A percentile compares a stretch with the other conserved stretches of the same genome.
Evolutionary conservation across 2,329 filamentous ascomycete species (phyloP).

Genomic region (Aspergillus fructus): DNA sequence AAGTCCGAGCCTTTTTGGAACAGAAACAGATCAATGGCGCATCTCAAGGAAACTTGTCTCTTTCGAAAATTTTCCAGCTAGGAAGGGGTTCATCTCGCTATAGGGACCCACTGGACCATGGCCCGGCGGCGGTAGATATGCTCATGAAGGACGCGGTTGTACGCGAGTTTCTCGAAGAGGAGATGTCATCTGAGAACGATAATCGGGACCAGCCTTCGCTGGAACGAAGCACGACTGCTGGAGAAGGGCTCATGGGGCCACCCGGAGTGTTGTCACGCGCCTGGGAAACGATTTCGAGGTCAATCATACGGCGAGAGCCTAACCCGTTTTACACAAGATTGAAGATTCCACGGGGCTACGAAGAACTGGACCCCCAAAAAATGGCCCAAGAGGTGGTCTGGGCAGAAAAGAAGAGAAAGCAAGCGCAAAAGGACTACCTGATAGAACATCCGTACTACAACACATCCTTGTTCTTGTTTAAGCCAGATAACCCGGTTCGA

Average conservation of each 20-base stretch:
- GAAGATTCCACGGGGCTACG: conserved; percentile 67
- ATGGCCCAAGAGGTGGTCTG: conserved; percentile 90
- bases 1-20: conserved; percentile 92
- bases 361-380: conserved; percentile 76
- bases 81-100: conserved; percentile 61
- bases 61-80: conserved; percentile 60
- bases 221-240: conserved; percentile 26
- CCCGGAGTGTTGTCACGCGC: conserved; percentile 59
- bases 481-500: conserved; percentile 72
- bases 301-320: conserved; percentile 67
- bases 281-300: conserved; percentile 60
- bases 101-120: conserved; percentile 86
- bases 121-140: conserved; percentile 91
- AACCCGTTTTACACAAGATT: conserved; percentile 94
- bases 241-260: conserved; percentile 47
- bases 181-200: conserved; percentile 31
- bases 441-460: conserved; percentile 87
- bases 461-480: conserved; percentile 84
- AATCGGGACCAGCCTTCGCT: conserved; percentile 30
- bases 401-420: conserved; percentile 77
- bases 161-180: conserved; percentile 86
- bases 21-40: conserved; percentile 78
- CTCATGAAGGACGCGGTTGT: conserved; percentile 94
- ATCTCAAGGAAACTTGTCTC: conserved; percentile 65
- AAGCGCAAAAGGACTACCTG: conserved; percentile 87